A percentile compares a stretch with the other conserved stretches of the same genome.
These are phyloP conservation scores for Eimeria maxima DNA, from an alignment of 169 alveolate genomes.

Conservation along the genomic window DNA sequence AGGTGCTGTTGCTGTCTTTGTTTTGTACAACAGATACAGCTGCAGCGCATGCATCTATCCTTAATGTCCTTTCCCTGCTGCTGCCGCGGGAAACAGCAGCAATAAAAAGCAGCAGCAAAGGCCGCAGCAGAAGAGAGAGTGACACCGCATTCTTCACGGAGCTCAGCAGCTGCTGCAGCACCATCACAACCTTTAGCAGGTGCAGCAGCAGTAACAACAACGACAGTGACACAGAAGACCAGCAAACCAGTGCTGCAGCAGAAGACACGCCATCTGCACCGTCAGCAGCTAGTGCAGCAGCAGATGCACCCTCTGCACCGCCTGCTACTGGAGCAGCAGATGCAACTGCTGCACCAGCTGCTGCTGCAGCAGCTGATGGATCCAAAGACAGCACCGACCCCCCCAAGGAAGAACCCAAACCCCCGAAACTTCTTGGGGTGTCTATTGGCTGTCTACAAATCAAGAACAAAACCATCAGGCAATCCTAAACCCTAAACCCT, in stretches of 20 bases:
- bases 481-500: slow-evolving; percentile 23
- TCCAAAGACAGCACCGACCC: no score
- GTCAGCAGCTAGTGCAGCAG: neutral
- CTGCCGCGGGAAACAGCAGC: slow-evolving; percentile 48
- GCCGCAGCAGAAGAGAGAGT: no score
- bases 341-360: no score
- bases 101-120: neutral
- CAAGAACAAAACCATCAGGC: neutral
- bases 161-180: slow-evolving; percentile 12
- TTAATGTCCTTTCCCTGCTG: neutral
- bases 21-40: neutral
- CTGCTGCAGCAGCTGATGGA: neutral
- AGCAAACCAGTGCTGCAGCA: neutral
- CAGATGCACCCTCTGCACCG: no score
- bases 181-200: neutral
- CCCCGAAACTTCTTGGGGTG: neutral
- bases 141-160: neutral
- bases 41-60: slow-evolving; percentile 8
- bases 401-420: neutral
- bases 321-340: no score
- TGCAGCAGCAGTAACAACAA: neutral
- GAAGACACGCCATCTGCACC: no score
- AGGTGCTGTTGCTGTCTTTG: neutral
- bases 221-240: no score
- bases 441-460: slow-evolving; percentile 21